These are phyloP conservation scores for Rhizopogon roseolus DNA, from an alignment of 768 basidiomycete genomes.

Conservation along the genomic window DNA sequence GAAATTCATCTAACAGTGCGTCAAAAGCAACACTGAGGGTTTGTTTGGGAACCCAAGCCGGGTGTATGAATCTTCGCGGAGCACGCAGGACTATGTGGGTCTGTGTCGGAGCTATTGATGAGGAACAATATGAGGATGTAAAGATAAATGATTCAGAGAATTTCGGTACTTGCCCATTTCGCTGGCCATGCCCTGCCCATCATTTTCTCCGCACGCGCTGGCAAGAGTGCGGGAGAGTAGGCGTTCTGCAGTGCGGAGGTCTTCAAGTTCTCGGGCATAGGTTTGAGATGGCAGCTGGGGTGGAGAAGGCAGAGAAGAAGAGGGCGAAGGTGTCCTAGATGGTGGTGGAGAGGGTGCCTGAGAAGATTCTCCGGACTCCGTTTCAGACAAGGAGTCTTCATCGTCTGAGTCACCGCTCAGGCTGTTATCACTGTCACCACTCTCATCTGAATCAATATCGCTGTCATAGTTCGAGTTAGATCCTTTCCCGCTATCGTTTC, in stretches of 20 bases:
- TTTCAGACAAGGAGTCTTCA: slow-evolving; percentile 1
- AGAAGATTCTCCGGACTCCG: slow-evolving; percentile 17
- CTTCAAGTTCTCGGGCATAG: slow-evolving; percentile 30
- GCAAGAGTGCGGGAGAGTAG: slow-evolving; percentile 41
- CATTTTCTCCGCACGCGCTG: slow-evolving; percentile 37
- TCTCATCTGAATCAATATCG: neutral
- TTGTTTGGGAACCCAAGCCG: slow-evolving; percentile 44
- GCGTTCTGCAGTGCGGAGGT: slow-evolving; percentile 31
- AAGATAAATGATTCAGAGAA: neutral
- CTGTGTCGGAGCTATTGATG: slow-evolving; percentile 38
- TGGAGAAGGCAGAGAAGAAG: slow-evolving; percentile 7
- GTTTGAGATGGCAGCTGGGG: neutral
- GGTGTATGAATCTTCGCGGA: slow-evolving; percentile 41
- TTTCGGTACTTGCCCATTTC: slow-evolving; percentile 32
- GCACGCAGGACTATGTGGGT: slow-evolving; percentile 44
- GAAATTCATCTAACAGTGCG: slow-evolving; percentile 28
- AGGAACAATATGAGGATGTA: neutral
- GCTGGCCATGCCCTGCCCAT: slow-evolving; percentile 31
- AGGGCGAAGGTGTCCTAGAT: slow-evolving; percentile 6
- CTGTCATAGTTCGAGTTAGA: slow-evolving; percentile 13
- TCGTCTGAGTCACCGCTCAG: neutral
- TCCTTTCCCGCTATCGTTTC: slow-evolving; percentile 4
- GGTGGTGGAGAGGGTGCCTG: slow-evolving; percentile 19
- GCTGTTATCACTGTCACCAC: neutral
- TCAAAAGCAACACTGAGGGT: slow-evolving; percentile 35